These are phyloP conservation scores for Mycena floridula DNA, from an alignment of 768 basidiomycete genomes.

Conservation along the genomic window DNA sequence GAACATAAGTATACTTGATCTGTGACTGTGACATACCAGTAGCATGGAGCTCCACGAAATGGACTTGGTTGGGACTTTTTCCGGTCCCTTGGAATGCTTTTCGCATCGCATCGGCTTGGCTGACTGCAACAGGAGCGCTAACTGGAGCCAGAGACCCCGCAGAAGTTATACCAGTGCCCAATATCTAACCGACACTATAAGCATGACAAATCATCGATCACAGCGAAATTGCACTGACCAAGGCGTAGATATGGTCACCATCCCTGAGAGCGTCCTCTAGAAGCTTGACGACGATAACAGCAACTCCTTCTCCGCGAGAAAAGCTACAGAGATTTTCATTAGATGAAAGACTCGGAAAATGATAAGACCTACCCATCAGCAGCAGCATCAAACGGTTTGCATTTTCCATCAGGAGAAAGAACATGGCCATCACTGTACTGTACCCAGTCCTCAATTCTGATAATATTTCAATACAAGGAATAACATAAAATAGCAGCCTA, in stretches of 20 bases:
- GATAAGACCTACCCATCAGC: slow-evolving; percentile 32
- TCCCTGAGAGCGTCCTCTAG: slow-evolving; percentile 31
- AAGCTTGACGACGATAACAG: slow-evolving; percentile 33
- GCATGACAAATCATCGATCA: too few relatives aligned
- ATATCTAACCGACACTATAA: slow-evolving; percentile 30
- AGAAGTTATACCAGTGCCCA: slow-evolving; percentile 32
- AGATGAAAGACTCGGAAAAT: neutral
- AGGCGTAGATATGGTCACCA: slow-evolving; percentile 33
- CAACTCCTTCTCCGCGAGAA: slow-evolving; percentile 30
- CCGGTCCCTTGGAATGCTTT: slow-evolving; percentile 26
- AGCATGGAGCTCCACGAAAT: slow-evolving; percentile 45
- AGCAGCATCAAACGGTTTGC: slow-evolving; percentile 36
- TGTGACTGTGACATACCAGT: too few relatives aligned
- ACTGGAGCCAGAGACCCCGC: slow-evolving; percentile 30
- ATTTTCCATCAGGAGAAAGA: slow-evolving; percentile 34
- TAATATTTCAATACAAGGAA: neutral
- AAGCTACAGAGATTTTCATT: slow-evolving; percentile 21
- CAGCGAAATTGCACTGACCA: slow-evolving; percentile 16
- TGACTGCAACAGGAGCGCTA: slow-evolving; percentile 29
- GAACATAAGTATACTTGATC: neutral
- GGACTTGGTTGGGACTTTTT: slow-evolving; percentile 30
- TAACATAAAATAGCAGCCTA: too few relatives aligned
- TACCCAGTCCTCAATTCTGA: neutral
- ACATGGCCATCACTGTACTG: slow-evolving; percentile 30
- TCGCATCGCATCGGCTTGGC: slow-evolving; percentile 31